Evolutionary conservation across 257 asterid species (phyloP), one percentile per base, ranked within the genome.

Genomic region (Gardenia jasminoides): DNA sequence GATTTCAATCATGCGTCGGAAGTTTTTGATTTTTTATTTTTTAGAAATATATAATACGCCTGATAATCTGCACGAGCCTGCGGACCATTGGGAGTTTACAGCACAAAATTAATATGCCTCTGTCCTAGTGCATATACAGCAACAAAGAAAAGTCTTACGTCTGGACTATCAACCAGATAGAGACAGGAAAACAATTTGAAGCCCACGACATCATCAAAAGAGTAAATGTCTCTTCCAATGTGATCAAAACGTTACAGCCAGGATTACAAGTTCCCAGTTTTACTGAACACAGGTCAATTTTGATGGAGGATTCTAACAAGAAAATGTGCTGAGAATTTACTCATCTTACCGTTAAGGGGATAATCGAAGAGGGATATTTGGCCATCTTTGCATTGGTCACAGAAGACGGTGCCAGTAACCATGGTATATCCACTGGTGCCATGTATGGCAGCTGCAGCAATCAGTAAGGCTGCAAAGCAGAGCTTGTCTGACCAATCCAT

Each of bases 321-420:
- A 43, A 65, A 8, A 44, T 50, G 28, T 10, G 26, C 8, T 26
- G 47, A 75, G 43, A n/a, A 17, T 77, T 31, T 7, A 73, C 1
- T 30, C 47, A 62, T 41, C 8, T 81, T 82, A 93, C 99, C 99
- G 22, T 76, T 44, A 36, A 90, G 83, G 43, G 99, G 98, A 74
- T 86, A 95, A 81, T 95, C 99, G 76, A 85, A 95, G 67, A 92
- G 82, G 43, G 99, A 90, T 1, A 95, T 67, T 39, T 85, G 92
- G 74, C 97, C 99, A 76, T 93, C 99, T 87, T 84, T 91, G 92
- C 99, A 95, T 85, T 95, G 98, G 83, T 95, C 99, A 67, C 99
- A 95, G 78, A 93, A 93, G 61, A 95, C 99, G 0, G 93, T 90
- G 24, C 99, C 99, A 10, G 94, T 78, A 52, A 95, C 91, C 89